Conservation (phyloP, 1,139 yeast species). For the Blastobotrys indianensis region DNA sequence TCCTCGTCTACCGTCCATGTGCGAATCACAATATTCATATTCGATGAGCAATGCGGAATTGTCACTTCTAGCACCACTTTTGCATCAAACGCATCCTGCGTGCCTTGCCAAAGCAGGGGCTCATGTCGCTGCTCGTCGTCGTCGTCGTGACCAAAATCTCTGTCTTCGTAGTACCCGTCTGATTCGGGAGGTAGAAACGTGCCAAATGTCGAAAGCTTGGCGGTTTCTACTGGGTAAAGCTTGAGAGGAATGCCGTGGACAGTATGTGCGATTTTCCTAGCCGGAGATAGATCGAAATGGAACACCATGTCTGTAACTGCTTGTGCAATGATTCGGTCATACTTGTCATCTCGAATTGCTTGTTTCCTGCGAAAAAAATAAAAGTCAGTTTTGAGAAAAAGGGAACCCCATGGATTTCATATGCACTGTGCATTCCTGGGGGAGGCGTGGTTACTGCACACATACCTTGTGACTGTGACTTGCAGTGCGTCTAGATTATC, state of each 20-base stretch:
- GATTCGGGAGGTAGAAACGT: constrained; percentile 18
- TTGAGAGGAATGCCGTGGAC: constrained; percentile 22
- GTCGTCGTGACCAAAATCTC: constrained; percentile 9
- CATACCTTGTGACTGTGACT: constrained; percentile 8
- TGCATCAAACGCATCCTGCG: constrained; percentile 13
- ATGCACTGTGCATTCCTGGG: constrained; percentile 4
- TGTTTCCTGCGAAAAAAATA: no score
- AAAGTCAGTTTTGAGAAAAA: no score
- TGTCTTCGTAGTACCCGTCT: constrained; percentile 14
- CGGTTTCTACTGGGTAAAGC: constrained; percentile 16
- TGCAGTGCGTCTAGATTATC: background rate
- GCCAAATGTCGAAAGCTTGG: constrained; percentile 18
- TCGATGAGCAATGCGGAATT: background rate
- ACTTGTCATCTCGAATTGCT: constrained; percentile 8
- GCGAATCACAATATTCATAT: no score
- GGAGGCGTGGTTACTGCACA: no score
- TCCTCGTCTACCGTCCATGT: no score
- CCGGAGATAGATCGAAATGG: constrained; percentile 18
- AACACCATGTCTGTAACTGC: constrained; percentile 19
- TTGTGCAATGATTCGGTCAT: constrained; percentile 14
- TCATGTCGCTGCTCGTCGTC: constrained; percentile 19
- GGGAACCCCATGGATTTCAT: no score
- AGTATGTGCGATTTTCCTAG: constrained; percentile 15
- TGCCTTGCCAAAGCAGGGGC: constrained; percentile 18
- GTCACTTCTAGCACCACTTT: constrained; percentile 14